phyloP scores from a whole-genome alignment of 1,284 basidiomycete genomes.

The Ganoderma lingzhi region DNA sequence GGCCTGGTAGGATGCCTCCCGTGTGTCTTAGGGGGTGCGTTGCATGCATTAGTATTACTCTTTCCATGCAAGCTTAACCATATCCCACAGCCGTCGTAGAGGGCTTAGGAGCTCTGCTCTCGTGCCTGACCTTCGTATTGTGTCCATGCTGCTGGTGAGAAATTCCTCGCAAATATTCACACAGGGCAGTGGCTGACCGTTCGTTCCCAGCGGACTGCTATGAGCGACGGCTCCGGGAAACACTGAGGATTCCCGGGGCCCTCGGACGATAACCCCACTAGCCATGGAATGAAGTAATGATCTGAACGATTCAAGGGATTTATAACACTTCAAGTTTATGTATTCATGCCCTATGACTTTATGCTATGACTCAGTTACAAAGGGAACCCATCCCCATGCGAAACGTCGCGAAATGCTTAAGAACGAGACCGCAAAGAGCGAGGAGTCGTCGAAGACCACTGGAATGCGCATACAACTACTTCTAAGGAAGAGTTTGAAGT shows the following conservation, averaged over 20 bases:
- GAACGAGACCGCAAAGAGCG: too few relatives aligned
- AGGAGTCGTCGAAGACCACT: too few relatives aligned
- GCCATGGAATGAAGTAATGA: not conserved
- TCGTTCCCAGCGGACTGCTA: not conserved
- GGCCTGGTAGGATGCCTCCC: not conserved
- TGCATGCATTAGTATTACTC: not conserved
- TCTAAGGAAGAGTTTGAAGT: not conserved
- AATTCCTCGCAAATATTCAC: not conserved
- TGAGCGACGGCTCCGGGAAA: not conserved
- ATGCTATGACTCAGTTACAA: not conserved
- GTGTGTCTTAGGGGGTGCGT: not conserved
- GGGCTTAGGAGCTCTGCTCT: not conserved
- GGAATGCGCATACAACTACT: too few relatives aligned
- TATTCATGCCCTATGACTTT: not conserved
- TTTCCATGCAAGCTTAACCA: not conserved
- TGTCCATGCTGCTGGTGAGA: constrained; percentile 1
- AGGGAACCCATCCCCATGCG: not conserved
- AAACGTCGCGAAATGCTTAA: too few relatives aligned
- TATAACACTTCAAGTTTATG: not conserved
- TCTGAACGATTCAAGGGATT: not conserved
- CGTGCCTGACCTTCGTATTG: not conserved
- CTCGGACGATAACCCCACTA: not conserved
- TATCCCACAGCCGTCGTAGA: not conserved
- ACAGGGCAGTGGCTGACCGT: not conserved
- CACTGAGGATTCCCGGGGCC: not conserved